Base-by-base conservation (phyloP, 805 yeast genomes). In the Lachancea fermentati region DNA sequence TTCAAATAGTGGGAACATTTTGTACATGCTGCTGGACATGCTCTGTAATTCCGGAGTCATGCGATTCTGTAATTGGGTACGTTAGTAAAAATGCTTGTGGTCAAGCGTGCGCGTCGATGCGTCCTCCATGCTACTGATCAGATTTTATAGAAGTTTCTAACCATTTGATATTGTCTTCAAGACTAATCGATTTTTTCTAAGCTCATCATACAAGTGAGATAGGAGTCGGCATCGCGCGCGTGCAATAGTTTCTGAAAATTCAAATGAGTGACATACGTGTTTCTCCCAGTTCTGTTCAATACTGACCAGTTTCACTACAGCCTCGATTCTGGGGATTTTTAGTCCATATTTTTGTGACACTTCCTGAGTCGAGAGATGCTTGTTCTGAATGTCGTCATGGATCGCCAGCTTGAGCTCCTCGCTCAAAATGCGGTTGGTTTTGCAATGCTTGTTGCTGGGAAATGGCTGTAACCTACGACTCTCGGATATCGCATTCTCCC, bases 261-360 rank as follows among this genome's bases (percentile, higher is more conserved):
- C n/a, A n/a, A n/a, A n/a, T n/a, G n/a, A n/a, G 25, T 5, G 28
- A 76, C 86, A 67, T 75, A 81, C 91, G 54, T 73, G 59, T 50
- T 70, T 63, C 37, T 63, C 69, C 80, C 82, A 76, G 41, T 72
- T 64, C 47, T 74, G 63, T 63, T 91, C 94, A 38, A 89, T 72
- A 22, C 68, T 68, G 46, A 75, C 69, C 47, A 91, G 72, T 59
- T 75, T 78, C 18, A 85, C 66, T 42, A 91, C 72, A n/a, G 97
- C 97, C 57, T 89, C 96, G 15, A 93, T 71, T 60, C 97, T 77
- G 39, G 88, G 85, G 46, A 88, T 76, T 57, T 86, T 84, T 49
- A 91, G 68, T 3, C 94, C 91, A 55, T 79, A 81, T 55, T 76
- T 76, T 47, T 81, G 76, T 8, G 96, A 89, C 34, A 85, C 79